Base-by-base conservation (phyloP, 78 protist genomes). In the Dictyostelium intermedium region DNA sequence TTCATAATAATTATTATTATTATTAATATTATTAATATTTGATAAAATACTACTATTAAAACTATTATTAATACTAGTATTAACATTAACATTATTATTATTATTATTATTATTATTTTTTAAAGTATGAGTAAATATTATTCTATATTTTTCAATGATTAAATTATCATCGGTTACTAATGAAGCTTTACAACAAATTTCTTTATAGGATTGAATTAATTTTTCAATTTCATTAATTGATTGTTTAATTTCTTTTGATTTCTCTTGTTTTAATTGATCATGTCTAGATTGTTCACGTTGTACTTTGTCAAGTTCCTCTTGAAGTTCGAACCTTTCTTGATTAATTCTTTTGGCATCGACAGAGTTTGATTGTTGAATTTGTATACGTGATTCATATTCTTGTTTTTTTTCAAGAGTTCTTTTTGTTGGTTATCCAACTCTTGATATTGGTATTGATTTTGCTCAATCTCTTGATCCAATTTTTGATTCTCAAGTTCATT, bases 291-390 rank as follows among this genome's bases (percentile, higher is more conserved):
- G 47, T 43, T 87, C 93, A 4, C n/a, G 30, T 18, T 41, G 66
- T 2, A 73, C 56, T 60, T 87, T 87, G 30, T 47, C 27, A 5
- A 87, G 30, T 20, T 87, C 93, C 0, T 87, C 93, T 43, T 79
- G 77, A 2, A 87, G 80, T 63, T 87, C 84, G 1, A n/a, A 43
- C 11, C 56, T 43, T 25, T 78, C 77, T 53, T 78, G 84, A 63
- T 78, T 37, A 30, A 87, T 76, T 25, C 41, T 37, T 39, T 78
- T 87, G 6, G 85, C 93, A 63, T 87, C 93, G 3, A 87, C 82
- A n/a, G 72, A 66, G 14, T 82, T 87, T 8, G n/a, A 61, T 78
- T 87, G 93, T 79, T 87, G 93, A 23, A 77, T 83, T 8, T 30
- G 25, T 5, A 87, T 41, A 30, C 81, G 81, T 16, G 30, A 69